These are phyloP conservation scores for Toxicodendron radicans DNA, from an alignment of 345 rosid genomes.

Conservation along the genomic window DNA sequence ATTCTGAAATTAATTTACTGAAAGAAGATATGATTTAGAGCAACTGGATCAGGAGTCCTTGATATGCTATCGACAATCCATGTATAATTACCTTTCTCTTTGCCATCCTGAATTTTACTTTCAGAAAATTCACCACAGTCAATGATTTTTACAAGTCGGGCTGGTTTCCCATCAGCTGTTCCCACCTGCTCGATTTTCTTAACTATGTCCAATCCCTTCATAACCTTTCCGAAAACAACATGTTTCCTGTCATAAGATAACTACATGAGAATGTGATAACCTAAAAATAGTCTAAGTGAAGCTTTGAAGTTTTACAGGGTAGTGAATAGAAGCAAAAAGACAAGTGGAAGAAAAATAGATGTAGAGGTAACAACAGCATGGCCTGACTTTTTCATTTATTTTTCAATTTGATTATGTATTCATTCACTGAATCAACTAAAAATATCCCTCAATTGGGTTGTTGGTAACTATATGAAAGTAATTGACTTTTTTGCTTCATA, in stretches of 20 bases:
- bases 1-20: conserved; percentile 3
- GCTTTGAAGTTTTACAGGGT: background rate
- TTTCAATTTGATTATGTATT: background rate
- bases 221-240: conserved; percentile 93
- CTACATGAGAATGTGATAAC: conserved; percentile 13
- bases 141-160: conserved; percentile 56
- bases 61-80: background rate
- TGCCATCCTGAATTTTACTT: conserved; percentile 50
- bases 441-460: background rate
- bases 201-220: conserved; percentile 74
- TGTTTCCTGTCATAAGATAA: conserved; percentile 65
- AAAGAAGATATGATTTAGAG: background rate
- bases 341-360: background rate
- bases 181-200: conserved; percentile 81
- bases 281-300: conserved; percentile 1
- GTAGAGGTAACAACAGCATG: background rate
- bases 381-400: background rate
- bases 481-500: background rate
- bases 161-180: conserved; percentile 63
- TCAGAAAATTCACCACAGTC: conserved; percentile 71
- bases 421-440: background rate
- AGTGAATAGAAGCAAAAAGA: background rate
- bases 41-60: conserved; percentile 8
- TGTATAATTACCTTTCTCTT: conserved; percentile 50
- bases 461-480: background rate